Evolutionary conservation across 2,329 filamentous ascomycete genomes (phyloP).

Genomic region (Cladorrhinum sp.): DNA sequence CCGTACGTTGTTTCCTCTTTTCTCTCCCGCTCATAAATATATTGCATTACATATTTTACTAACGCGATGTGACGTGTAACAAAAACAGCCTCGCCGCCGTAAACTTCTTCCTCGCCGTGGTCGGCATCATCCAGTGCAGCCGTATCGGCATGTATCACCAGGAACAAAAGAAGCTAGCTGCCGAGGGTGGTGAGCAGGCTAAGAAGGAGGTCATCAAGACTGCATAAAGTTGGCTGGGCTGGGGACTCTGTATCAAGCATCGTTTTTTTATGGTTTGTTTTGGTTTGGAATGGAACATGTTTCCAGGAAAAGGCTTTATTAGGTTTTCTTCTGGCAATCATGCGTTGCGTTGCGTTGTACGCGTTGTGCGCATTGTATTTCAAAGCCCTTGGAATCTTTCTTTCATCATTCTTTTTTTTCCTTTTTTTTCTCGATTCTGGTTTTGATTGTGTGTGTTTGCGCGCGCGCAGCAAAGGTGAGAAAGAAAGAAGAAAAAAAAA

Average conservation of each 20-base stretch:
- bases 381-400: too few species aligned
- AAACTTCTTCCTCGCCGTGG: conserved; percentile 94
- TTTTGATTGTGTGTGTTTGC: too few species aligned
- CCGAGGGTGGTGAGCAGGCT: conserved; percentile 25
- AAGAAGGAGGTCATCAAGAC: conserved; percentile 24
- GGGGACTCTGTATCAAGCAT: neutral
- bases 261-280: too few species aligned
- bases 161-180: conserved; percentile 54
- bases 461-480: too few species aligned
- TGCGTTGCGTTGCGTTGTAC: too few species aligned
- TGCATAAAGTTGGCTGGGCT: neutral
- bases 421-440: too few species aligned
- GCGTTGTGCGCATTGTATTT: too few species aligned
- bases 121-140: conserved; percentile 76
- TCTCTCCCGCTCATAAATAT: neutral
- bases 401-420: too few species aligned
- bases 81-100: conserved; percentile 74
- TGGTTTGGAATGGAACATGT: too few species aligned
- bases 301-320: too few species aligned
- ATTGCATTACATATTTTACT: neutral
- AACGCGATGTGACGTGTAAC: neutral
- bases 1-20: conserved; percentile 57
- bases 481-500: too few species aligned
- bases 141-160: conserved; percentile 70
- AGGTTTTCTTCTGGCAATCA: too few species aligned